Percentiles rank a stretch among this genome's conserved stretches.
Conservation (phyloP, 345 rosid genomes). For the Bruguiera sexangula region DNA sequence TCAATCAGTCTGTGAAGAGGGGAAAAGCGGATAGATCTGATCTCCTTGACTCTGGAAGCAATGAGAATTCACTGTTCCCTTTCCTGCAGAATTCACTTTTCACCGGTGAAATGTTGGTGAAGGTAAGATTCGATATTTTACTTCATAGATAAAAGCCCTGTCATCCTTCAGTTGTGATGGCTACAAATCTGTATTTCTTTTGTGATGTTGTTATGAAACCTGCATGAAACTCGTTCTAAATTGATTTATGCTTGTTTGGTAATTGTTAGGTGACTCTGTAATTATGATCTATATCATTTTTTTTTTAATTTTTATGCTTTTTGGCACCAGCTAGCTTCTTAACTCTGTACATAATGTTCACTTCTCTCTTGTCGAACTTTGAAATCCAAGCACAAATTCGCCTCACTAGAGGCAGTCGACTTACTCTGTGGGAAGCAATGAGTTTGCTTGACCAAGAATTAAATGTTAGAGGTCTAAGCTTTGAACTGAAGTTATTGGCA, state of each 20-base stretch:
- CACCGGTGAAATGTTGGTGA: slow-evolving; percentile 43
- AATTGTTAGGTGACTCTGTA: no score
- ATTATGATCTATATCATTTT: no score
- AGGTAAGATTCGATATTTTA: slow-evolving; percentile 40
- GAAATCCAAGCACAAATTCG: no score
- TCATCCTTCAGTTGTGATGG: not conserved
- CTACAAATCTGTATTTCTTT: not conserved
- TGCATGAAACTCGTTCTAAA: no score
- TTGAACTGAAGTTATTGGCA: no score
- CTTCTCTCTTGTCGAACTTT: no score
- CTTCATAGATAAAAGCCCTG: slow-evolving; percentile 13
- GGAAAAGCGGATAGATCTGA: slow-evolving; percentile 22
- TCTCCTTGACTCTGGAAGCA: slow-evolving; percentile 23
- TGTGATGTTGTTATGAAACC: not conserved
- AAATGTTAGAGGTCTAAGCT: no score
- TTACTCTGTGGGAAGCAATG: no score
- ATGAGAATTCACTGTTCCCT: slow-evolving; percentile 21
- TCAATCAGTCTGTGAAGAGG: slow-evolving; percentile 31
- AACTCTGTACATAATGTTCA: no score
- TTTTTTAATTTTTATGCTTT: not conserved
- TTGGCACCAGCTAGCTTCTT: not conserved
- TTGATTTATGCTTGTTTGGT: no score
- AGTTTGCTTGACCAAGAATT: no score
- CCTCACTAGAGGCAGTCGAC: no score
- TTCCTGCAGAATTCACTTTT: slow-evolving; percentile 39